Percentiles rank a stretch among this genome's conserved stretches.
phyloP scores from a whole-genome alignment of 2,329 filamentous ascomycete genomes.

The Thielaviopsis ethacetica region DNA sequence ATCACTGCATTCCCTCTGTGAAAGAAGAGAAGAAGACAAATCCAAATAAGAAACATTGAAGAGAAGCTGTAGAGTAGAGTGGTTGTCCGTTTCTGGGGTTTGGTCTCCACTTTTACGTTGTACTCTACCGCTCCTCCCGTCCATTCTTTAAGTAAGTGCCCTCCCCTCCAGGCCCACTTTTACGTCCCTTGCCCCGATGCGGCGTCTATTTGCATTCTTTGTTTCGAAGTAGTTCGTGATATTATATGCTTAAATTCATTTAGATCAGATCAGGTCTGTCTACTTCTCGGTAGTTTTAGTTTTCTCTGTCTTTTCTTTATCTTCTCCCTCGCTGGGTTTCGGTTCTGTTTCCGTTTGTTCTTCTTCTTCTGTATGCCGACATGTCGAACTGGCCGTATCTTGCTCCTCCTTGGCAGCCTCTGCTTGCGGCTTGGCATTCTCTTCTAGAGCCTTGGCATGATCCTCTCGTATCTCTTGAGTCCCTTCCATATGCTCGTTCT shows the following conservation, averaged over 20 bases:
- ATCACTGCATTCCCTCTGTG: no score
- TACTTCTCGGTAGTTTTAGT: no score
- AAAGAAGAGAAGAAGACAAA: background rate
- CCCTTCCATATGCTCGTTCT: conserved; percentile 36
- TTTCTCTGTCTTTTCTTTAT: background rate
- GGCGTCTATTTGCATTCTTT: no score
- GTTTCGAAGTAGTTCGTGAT: no score
- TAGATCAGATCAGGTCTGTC: no score
- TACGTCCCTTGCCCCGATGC: background rate
- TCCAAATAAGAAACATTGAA: background rate
- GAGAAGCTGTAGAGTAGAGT: background rate
- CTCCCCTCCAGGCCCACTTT: background rate
- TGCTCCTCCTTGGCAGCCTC: background rate
- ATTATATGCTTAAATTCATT: no score
- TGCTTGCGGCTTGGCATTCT: background rate
- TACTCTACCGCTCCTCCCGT: background rate
- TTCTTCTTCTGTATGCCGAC: background rate
- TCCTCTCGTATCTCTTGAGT: background rate
- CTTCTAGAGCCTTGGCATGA: background rate
- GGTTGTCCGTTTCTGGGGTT: background rate
- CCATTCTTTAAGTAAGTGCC: no score
- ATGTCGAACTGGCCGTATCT: background rate
- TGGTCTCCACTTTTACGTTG: background rate
- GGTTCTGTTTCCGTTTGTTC: background rate
- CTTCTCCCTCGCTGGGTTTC: background rate